Conservation (phyloP, 2,329 filamentous ascomycete species). For the Beauveria medogensis region DNA sequence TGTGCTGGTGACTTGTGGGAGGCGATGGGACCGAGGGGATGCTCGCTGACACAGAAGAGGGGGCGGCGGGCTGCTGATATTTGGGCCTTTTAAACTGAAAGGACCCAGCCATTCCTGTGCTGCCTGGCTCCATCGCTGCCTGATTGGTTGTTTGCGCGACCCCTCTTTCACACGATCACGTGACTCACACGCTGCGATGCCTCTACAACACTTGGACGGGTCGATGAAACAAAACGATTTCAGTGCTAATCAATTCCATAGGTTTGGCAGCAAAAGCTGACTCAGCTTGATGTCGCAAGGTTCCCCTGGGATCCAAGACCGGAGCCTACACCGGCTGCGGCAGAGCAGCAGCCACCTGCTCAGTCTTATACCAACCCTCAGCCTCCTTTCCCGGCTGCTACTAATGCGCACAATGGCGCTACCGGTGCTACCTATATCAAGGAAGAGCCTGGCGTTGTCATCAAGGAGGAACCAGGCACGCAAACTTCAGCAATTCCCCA, state of each 20-base stretch:
- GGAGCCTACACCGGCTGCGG: slow-evolving; percentile 43
- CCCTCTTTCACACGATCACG: neutral
- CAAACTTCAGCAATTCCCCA: slow-evolving; percentile 22
- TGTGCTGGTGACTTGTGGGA: neutral
- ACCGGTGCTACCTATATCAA: slow-evolving; percentile 33
- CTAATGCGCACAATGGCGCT: slow-evolving; percentile 26
- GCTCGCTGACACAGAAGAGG: slow-evolving; percentile 10
- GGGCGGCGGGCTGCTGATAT: slow-evolving; percentile 34
- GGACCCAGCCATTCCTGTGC: slow-evolving; percentile 18
- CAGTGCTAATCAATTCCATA: slow-evolving; percentile 29
- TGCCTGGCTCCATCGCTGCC: slow-evolving; percentile 14
- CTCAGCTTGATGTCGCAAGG: slow-evolving; percentile 71
- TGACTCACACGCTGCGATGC: neutral
- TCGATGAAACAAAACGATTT: neutral
- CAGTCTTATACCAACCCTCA: slow-evolving; percentile 16
- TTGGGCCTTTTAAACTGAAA: slow-evolving; percentile 44
- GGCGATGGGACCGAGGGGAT: neutral
- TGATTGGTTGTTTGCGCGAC: slow-evolving; percentile 7
- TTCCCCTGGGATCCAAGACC: slow-evolving; percentile 95
- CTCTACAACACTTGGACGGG: neutral
- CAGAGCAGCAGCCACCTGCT: slow-evolving; percentile 24
- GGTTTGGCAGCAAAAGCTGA: slow-evolving; percentile 92
- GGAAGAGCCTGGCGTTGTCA: slow-evolving; percentile 36
- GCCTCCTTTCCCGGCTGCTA: slow-evolving; percentile 23
- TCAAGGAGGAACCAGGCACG: slow-evolving; percentile 36